Evolutionary conservation across 192 early-diverging fungal genomes (phyloP), one percentile per base, ranked within the genome.

Genomic region (Coemansia sp.): DNA sequence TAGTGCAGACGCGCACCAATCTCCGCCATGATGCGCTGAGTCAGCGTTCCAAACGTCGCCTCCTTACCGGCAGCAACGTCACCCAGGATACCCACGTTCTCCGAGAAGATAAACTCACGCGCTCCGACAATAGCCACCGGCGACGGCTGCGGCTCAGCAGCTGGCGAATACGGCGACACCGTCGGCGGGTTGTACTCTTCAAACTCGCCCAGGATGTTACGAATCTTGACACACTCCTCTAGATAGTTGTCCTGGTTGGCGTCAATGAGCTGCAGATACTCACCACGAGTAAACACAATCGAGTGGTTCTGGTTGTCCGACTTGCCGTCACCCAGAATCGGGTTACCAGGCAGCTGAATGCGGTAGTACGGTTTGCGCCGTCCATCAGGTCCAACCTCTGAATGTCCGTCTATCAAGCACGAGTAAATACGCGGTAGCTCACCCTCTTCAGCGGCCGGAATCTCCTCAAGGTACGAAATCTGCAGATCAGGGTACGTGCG

Each of bases 161-260:
- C 81, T 5, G 85, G 82, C 21, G 87, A 88, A 67, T 92, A 92
- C 1, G 91, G 89, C 12, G 89, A 89, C 14, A 85, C 69, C 7
- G 78, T 73, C 1, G 88, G 79, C 2, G 83, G 85, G 37, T 88
- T 86, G 73, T 86, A 85, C 61, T 87, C 83, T 64, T 93, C 92
- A 83, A 94, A 94, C 76, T 94, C 92, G 22, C 88, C 88, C 4
- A 94, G 81, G 5, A 94, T 86, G 70, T 90, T 92, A 22, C 92
- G 84, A 60, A 94, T 90, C 76, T 94, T 94, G 67, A 94, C 79
- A 45, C 88, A 87, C 81, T 93, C 92, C 60, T 94, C 93, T n/a
- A 94, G 82, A 66, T 94, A 94, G 72, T 94, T 92, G 70, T 94
- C 93, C 83, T 93, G 92, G 64, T 94, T 94, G 17, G 93, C 93